A percentile compares a stretch with the other conserved stretches of the same genome.
phyloP scores from a whole-genome alignment of 1,139 yeast genomes.

The Geotrichum klebahnii region DNA sequence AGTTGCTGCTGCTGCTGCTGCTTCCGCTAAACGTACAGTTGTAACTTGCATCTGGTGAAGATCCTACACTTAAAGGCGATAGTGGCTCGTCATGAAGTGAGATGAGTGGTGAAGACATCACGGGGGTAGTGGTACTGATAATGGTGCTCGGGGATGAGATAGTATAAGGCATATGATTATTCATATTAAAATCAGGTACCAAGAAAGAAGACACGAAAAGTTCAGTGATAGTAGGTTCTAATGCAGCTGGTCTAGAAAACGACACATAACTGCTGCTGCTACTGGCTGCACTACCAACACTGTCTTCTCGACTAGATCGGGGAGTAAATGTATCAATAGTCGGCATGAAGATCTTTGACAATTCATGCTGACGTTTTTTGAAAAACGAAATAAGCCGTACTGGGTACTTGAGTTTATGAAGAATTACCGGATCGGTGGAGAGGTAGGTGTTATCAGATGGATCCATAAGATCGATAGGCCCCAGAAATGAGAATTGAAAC shows the following conservation, averaged over 20 bases:
- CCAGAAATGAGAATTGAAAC: conserved; percentile 40
- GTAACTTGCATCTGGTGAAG: too few relatives aligned
- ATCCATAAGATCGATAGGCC: conserved; percentile 35
- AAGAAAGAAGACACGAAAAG: conserved; percentile 16
- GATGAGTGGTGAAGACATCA: too few relatives aligned
- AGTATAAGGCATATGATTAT: background rate
- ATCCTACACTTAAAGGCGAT: too few relatives aligned
- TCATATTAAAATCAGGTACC: background rate
- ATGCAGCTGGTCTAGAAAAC: conserved; percentile 24
- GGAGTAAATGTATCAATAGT: conserved; percentile 33
- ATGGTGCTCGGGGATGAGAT: background rate
- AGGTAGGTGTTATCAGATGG: conserved; percentile 22
- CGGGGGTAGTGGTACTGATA: too few relatives aligned
- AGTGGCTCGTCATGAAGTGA: too few relatives aligned
- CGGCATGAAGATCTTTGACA: conserved; percentile 34
- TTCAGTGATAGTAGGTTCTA: too few relatives aligned
- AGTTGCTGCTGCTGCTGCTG: too few relatives aligned
- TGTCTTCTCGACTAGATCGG: too few relatives aligned
- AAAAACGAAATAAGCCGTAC: conserved; percentile 36
- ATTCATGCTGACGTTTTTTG: conserved; percentile 33
- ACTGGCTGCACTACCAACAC: background rate
- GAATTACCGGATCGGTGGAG: background rate
- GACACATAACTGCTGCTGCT: background rate
- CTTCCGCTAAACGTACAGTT: too few relatives aligned
- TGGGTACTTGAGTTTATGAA: conserved; percentile 20